Conservation (phyloP, 768 basidiomycete genomes). For the Cyclocybe aegerita region DNA sequence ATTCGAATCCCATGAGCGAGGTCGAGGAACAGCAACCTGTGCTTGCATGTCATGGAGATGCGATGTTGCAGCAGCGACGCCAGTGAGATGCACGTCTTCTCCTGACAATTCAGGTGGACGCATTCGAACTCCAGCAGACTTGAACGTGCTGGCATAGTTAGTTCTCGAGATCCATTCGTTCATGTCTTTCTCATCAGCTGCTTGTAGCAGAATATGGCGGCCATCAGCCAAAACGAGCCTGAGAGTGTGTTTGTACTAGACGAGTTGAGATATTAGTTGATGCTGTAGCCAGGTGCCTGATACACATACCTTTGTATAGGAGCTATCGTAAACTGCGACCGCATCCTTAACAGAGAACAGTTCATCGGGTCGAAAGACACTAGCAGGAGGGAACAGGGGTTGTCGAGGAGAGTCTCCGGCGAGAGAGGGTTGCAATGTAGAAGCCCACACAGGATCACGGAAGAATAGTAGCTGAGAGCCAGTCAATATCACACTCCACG, state of each 20-base stretch:
- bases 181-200: constrained; percentile 65
- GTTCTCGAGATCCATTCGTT: constrained; percentile 90
- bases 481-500: constrained; percentile 83
- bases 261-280: neutral
- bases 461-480: constrained; percentile 91
- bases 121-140: constrained; percentile 79
- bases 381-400: constrained; percentile 24
- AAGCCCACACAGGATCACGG: constrained; percentile 64
- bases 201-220: constrained; percentile 81
- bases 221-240: constrained; percentile 76
- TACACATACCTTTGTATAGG: constrained; percentile 67
- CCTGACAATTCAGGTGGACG: constrained; percentile 69
- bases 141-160: constrained; percentile 95
- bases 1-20: constrained; percentile 43
- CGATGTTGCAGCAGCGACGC: constrained; percentile 83
- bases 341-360: constrained; percentile 74
- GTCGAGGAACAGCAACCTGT: constrained; percentile 25
- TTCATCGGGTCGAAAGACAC: constrained; percentile 77
- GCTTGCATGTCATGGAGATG: constrained; percentile 70
- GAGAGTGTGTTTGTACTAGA: constrained; percentile 69
- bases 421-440: constrained; percentile 43
- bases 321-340: constrained; percentile 78
- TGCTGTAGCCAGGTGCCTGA: neutral
- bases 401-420: constrained; percentile 16
- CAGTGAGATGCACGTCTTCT: constrained; percentile 73